Base-by-base conservation (phyloP, 1,284 basidiomycete genomes). In the Ceratobasidium sp. region DNA sequence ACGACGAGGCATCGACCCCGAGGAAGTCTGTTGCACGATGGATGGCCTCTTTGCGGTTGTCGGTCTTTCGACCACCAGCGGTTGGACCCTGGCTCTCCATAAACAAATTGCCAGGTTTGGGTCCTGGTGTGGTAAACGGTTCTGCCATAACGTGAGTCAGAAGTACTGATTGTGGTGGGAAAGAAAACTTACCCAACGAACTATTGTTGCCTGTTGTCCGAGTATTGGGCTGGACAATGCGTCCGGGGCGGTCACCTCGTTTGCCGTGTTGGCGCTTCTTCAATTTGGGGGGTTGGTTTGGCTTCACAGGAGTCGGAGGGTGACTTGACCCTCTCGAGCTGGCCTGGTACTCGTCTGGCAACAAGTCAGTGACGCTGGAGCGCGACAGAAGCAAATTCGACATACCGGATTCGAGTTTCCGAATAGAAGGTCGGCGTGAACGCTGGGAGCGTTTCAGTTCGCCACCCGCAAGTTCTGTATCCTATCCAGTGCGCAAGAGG, bases 111-210 rank as follows among this genome's bases (percentile, higher is more conserved):
- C 27, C 42, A 42, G 10, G 43, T 10, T 43, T 10, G 57, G 57
- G 15, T 47, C 25, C 31, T 15, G 29, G 7, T 7, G 57, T 8
- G 31, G 58, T n/a, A 62, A 49, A 10, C 7, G 45, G 58, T 32
- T 62, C 58, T 62, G 17, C 6, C 3, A 12, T 50, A 13, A 4
- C 2, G 13, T 32, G 25, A 15, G 27, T n/a, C 12, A 15, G 10
- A 6, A 12, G 27, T 1, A 3, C 20, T n/a, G 27, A 32, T 25
- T 27, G 20, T 31, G 20, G 20, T 20, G 31, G n/a, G 15, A 15
- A 54, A 13, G 17, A n/a, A 65, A 8, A 58, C 62, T 43, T 27
- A 67, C 62, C 25, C 62, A 38, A 53, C 62, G 50, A 42, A 50
- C 34, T 15, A 1, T 22, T 3, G 62, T 67, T 53, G 38, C 40